Percentiles rank a stretch among this genome's conserved stretches.
Conservation (phyloP, 2,329 filamentous ascomycete species). For the Trichoderma koningiopsis region DNA sequence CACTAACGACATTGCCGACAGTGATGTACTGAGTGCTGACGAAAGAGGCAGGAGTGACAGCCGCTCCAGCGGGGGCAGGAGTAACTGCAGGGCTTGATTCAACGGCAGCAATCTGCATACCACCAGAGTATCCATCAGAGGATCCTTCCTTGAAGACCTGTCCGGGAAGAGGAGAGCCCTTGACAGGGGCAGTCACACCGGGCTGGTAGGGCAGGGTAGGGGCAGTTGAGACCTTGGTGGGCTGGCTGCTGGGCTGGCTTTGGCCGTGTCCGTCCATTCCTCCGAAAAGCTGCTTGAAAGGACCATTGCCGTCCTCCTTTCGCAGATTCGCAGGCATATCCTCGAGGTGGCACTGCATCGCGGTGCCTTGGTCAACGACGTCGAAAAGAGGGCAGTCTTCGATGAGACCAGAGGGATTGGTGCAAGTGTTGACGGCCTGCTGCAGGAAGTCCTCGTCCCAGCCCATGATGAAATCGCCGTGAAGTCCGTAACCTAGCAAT, state of each 20-base stretch:
- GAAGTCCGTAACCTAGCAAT: conserved; percentile 66
- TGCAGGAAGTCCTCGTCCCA: conserved; percentile 74
- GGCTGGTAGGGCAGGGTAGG: conserved; percentile 43
- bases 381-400: conserved; percentile 75
- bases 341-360: conserved; percentile 61
- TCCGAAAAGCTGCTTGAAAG: conserved; percentile 66
- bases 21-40: conserved; percentile 58
- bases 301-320: conserved; percentile 61
- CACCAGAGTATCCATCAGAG: conserved; percentile 20
- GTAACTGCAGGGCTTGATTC: conserved; percentile 19
- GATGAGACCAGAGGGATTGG: conserved; percentile 67
- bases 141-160: conserved; percentile 46
- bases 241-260: background rate
- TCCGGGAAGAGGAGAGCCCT: conserved; percentile 44
- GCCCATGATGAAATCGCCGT: conserved; percentile 79
- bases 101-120: conserved; percentile 11
- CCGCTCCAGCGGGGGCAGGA: conserved; percentile 7
- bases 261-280: conserved; percentile 47
- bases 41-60: conserved; percentile 31
- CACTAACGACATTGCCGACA: conserved; percentile 51
- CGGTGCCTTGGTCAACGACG: conserved; percentile 63
- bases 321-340: conserved; percentile 56
- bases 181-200: conserved; percentile 38
- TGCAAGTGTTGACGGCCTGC: conserved; percentile 73
- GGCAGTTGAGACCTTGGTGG: conserved; percentile 33